Percentiles rank a stretch among this genome's conserved stretches.
These are phyloP conservation scores for Cyclostephanos invisitatus DNA, from an alignment of 108 stramenopile species.

Conservation along the genomic window DNA sequence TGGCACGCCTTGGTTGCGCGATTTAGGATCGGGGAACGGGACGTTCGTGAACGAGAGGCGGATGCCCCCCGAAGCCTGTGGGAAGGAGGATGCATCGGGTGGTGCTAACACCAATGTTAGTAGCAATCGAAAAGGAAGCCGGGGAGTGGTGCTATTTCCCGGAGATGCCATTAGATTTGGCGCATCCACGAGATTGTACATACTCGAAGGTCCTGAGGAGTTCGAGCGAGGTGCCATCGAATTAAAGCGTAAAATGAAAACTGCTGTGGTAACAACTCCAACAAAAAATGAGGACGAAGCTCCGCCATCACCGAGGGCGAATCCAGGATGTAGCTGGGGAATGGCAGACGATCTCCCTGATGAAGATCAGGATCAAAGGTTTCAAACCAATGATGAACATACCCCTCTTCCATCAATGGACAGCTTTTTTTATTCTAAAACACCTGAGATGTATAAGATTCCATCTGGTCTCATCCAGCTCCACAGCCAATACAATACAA, in stretches of 20 bases:
- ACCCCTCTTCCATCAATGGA: conserved; percentile 42
- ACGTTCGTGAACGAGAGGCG: conserved; percentile 63
- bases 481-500: conserved; percentile 53
- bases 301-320: background rate
- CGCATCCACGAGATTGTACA: conserved; percentile 63
- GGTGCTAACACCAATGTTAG: conserved; percentile 7
- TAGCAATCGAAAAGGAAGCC: conserved; percentile 45
- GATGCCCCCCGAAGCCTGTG: conserved; percentile 59
- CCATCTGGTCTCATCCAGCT: conserved; percentile 57
- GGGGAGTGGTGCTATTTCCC: conserved; percentile 73
- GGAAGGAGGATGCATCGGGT: conserved; percentile 28
- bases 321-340: conserved; percentile 57
- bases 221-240: conserved; percentile 51
- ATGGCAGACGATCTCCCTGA: conserved; percentile 32
- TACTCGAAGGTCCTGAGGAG: conserved; percentile 64
- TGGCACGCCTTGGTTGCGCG: conserved; percentile 67
- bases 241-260: conserved; percentile 10
- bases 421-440: conserved; percentile 28
- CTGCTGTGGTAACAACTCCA: background rate
- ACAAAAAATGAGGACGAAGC: background rate
- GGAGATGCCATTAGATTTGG: conserved; percentile 78
- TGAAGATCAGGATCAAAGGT: conserved; percentile 7
- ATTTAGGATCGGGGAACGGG: conserved; percentile 71
- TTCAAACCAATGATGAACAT: background rate
- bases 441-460: conserved; percentile 34